Conservation (phyloP, 1,284 basidiomycete species). For the Rhodotorula sp. region DNA sequence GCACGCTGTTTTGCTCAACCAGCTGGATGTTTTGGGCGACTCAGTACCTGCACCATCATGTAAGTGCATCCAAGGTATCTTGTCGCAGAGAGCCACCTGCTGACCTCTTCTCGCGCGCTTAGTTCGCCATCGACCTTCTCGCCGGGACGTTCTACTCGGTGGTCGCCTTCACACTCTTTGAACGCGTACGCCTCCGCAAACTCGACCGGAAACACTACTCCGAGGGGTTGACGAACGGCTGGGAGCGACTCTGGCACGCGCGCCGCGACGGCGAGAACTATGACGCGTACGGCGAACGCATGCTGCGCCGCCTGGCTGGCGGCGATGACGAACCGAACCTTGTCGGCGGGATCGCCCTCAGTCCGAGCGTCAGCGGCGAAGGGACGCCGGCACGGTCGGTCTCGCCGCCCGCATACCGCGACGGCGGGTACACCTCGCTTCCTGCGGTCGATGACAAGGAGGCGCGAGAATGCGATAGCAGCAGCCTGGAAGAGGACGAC, state of each 20-base stretch:
- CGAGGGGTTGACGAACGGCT: slow-evolving; percentile 40
- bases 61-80: background rate
- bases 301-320: slow-evolving; percentile 6
- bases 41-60: slow-evolving; percentile 42
- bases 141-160: slow-evolving; percentile 37
- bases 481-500: background rate
- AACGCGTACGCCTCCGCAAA: slow-evolving; percentile 31
- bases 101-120: background rate
- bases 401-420: background rate
- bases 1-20: no score
- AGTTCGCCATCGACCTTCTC: slow-evolving; percentile 43
- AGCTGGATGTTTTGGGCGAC: slow-evolving; percentile 41
- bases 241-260: slow-evolving; percentile 29
- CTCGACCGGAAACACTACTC: slow-evolving; percentile 35
- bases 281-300: slow-evolving; percentile 19
- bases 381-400: background rate
- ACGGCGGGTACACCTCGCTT: slow-evolving; percentile 5
- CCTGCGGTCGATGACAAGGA: background rate
- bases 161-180: slow-evolving; percentile 36
- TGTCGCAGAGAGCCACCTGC: background rate
- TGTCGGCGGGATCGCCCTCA: background rate
- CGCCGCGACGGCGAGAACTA: slow-evolving; percentile 29
- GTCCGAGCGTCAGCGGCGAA: slow-evolving; percentile 7
- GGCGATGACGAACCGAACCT: background rate
- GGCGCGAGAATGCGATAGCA: background rate